These are phyloP conservation scores for Ustilago crameri DNA, from an alignment of 1,284 basidiomycete species.

Conservation along the genomic window DNA sequence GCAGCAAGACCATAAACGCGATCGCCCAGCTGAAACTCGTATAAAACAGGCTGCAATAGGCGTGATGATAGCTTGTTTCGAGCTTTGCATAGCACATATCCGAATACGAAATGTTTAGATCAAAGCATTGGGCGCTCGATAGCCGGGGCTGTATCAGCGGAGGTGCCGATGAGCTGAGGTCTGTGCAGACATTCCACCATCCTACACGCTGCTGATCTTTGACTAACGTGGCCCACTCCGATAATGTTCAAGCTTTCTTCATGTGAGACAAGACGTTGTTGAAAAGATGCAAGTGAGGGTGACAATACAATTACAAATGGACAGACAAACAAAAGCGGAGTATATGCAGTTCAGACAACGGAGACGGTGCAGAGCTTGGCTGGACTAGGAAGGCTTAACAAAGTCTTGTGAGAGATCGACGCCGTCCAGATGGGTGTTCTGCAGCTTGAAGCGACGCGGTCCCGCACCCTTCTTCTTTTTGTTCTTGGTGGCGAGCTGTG, in stretches of 20 bases:
- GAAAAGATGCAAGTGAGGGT: not conserved
- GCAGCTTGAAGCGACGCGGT: slow-evolving; percentile 74
- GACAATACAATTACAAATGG: slow-evolving; percentile 14
- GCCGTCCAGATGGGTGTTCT: slow-evolving; percentile 83
- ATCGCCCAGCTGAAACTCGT: too few species aligned
- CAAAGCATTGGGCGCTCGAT: too few species aligned
- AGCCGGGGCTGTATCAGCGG: too few species aligned
- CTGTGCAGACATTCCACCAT: too few species aligned
- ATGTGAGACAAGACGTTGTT: too few species aligned
- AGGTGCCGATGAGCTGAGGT: too few species aligned
- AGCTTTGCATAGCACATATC: not conserved
- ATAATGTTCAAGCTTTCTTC: too few species aligned
- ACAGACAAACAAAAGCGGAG: not conserved
- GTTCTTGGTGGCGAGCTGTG: slow-evolving; percentile 36
- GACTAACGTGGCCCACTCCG: too few species aligned
- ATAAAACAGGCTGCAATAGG: not conserved
- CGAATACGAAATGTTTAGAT: slow-evolving; percentile 24
- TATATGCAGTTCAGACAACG: not conserved
- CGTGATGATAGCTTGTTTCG: not conserved
- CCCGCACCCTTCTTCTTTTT: slow-evolving; percentile 56
- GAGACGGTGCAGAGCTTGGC: not conserved
- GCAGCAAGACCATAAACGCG: not conserved
- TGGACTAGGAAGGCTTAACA: slow-evolving; percentile 38
- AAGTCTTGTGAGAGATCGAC: slow-evolving; percentile 81
- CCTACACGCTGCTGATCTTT: too few species aligned